Evolutionary conservation across 2,329 filamentous ascomycete species (phyloP).

Genomic region (Aspergillus calidoustus): DNA sequence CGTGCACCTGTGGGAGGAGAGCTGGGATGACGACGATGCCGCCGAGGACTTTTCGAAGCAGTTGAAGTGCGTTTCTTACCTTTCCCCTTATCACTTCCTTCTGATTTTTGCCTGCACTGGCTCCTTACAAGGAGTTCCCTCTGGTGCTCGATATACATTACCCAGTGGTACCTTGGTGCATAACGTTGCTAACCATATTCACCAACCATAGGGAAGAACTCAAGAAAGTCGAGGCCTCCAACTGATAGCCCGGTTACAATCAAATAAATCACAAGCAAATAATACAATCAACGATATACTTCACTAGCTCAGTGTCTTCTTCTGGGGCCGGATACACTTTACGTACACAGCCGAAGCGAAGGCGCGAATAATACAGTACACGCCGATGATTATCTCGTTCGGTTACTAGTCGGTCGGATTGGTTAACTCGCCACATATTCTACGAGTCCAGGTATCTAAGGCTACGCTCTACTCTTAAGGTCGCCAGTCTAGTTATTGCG

Average conservation of each 20-base stretch:
- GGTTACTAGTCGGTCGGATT: not conserved
- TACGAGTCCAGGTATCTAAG: not conserved
- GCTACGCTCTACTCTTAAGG: not conserved
- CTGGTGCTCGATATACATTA: not conserved
- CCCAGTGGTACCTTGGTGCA: not conserved
- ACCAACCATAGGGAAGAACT: constrained; percentile 65
- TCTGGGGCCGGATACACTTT: not conserved
- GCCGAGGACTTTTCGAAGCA: constrained; percentile 95
- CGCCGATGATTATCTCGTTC: not conserved
- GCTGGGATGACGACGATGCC: constrained; percentile 98
- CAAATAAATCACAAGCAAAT: not conserved
- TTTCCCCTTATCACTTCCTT: not conserved
- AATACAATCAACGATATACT: constrained; percentile 1
- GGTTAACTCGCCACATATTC: not conserved
- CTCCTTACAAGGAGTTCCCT: not conserved
- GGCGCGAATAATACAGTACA: too few species aligned
- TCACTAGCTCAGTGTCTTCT: not conserved
- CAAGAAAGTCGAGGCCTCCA: constrained; percentile 85
- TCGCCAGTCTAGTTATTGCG: not conserved
- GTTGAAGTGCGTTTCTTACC: constrained; percentile 70
- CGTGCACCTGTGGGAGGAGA: constrained; percentile 96
- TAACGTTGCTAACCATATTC: not conserved
- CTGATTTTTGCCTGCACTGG: constrained; percentile 14
- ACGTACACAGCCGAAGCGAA: not conserved
- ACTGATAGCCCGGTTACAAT: constrained; percentile 54